These are phyloP conservation scores for Globisporangium echinulatum DNA, from an alignment of 352 stramenopile genomes.

Conservation along the genomic window DNA sequence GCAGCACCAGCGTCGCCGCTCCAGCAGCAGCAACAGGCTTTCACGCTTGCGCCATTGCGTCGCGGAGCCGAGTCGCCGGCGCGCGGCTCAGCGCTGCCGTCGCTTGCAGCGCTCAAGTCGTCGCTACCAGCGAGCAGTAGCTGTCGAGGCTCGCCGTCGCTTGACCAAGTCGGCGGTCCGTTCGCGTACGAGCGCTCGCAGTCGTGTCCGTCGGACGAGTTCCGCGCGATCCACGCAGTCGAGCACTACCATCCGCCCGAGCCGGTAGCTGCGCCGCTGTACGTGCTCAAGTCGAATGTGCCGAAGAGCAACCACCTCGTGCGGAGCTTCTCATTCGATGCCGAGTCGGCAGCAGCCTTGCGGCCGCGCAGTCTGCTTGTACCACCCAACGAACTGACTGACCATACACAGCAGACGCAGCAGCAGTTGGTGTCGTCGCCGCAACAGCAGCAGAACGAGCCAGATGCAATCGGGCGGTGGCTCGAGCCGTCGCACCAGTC, in stretches of 20 bases:
- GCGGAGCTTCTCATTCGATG: slow-evolving; percentile 58
- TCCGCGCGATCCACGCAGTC: not conserved
- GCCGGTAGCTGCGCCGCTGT: slow-evolving; percentile 8
- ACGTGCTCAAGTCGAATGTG: slow-evolving; percentile 19
- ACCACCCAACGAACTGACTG: slow-evolving; percentile 12
- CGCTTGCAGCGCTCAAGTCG: slow-evolving; percentile 16
- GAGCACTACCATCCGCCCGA: slow-evolving; percentile 4
- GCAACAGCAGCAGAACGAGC: not conserved
- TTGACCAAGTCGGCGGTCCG: slow-evolving; percentile 46
- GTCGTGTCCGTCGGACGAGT: slow-evolving; percentile 66
- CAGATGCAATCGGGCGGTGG: slow-evolving; percentile 10
- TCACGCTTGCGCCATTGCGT: slow-evolving; percentile 22
- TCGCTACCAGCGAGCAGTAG: slow-evolving; percentile 13
- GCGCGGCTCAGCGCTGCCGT: slow-evolving; percentile 15
- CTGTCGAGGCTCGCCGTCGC: not conserved
- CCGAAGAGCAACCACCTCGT: slow-evolving; percentile 31
- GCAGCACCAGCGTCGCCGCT: slow-evolving; percentile 1
- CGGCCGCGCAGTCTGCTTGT: slow-evolving; percentile 16
- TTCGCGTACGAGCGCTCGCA: slow-evolving; percentile 58
- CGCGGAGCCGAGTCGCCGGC: slow-evolving; percentile 8
- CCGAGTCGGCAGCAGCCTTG: slow-evolving; percentile 21
- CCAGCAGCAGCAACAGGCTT: slow-evolving; percentile 12
- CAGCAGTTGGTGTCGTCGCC: slow-evolving; percentile 8
- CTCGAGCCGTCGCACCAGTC: slow-evolving; percentile 19
- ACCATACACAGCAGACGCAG: slow-evolving; percentile 19